Percentiles rank a stretch among this genome's conserved stretches.
phyloP scores from a whole-genome alignment of 495 filamentous ascomycete species.

The Thozetella sp. region DNA sequence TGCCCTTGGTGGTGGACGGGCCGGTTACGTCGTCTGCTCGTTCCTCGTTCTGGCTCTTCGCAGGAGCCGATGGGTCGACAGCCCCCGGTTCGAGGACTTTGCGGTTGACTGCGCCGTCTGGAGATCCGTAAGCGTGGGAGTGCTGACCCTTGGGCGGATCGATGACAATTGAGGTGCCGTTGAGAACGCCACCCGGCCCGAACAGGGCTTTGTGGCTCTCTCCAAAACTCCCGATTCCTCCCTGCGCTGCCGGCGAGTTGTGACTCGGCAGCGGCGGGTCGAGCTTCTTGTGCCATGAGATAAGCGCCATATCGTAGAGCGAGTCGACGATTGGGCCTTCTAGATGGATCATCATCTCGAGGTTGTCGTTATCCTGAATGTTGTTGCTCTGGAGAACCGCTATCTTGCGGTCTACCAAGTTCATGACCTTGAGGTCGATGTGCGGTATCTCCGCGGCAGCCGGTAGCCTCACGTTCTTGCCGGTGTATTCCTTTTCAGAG shows the following conservation, averaged over 20 bases:
- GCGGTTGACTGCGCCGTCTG: slow-evolving; percentile 14
- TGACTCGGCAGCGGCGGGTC: slow-evolving; percentile 63
- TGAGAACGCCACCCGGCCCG: slow-evolving; percentile 21
- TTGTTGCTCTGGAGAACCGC: slow-evolving; percentile 76
- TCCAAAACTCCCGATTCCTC: slow-evolving; percentile 14
- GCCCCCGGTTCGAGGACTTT: slow-evolving; percentile 12
- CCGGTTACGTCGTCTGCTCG: slow-evolving; percentile 20
- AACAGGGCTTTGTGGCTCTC: slow-evolving; percentile 22
- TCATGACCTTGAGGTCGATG: slow-evolving; percentile 72
- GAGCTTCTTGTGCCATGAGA: slow-evolving; percentile 69
- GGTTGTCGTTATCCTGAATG: slow-evolving; percentile 75
- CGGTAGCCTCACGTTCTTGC: slow-evolving; percentile 60
- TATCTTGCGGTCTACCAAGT: slow-evolving; percentile 73
- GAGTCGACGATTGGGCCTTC: slow-evolving; percentile 78
- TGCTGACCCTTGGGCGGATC: slow-evolving; percentile 21
- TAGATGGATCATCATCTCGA: slow-evolving; percentile 79
- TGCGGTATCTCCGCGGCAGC: slow-evolving; percentile 64
- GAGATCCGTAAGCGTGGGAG: slow-evolving; percentile 6
- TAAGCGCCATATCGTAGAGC: slow-evolving; percentile 70
- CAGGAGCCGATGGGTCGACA: slow-evolving; percentile 4
- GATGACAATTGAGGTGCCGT: slow-evolving; percentile 21
- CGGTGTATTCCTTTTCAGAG: slow-evolving; percentile 55
- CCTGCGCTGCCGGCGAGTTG: slow-evolving; percentile 46
- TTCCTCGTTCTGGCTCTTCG: slow-evolving; percentile 8
- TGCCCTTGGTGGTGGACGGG: slow-evolving; percentile 22